Conservation (phyloP, 257 asterid species). For the Mitragyna speciosa region DNA sequence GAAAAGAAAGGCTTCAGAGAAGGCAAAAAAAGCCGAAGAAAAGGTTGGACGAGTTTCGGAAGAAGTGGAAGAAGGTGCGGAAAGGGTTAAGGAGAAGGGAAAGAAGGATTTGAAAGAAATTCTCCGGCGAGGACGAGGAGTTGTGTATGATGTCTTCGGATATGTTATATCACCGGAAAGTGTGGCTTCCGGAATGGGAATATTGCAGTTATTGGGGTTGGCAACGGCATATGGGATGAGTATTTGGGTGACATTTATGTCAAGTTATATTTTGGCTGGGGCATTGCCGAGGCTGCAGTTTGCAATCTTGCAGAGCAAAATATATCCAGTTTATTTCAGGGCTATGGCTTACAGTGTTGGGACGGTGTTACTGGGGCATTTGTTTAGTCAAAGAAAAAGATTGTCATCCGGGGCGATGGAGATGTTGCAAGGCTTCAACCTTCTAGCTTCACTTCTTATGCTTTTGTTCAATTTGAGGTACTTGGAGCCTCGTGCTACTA, state of each 20-base stretch:
- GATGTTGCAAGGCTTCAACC: constrained; percentile 41
- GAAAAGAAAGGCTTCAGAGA: constrained; percentile 20
- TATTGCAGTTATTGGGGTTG: constrained; percentile 52
- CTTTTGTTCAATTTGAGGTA: constrained; percentile 47
- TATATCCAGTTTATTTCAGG: constrained; percentile 71
- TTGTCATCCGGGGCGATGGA: constrained; percentile 9
- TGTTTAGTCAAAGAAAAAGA: constrained; percentile 30
- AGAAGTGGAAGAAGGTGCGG: constrained; percentile 17
- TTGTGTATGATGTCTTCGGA: constrained; percentile 24
- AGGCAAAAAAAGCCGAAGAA: constrained; percentile 23
- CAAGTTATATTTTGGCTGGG: constrained; percentile 62
- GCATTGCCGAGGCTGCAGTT: constrained; percentile 74
- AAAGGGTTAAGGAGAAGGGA: constrained; percentile 31
- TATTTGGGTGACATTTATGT: constrained; percentile 69
- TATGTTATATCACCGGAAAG: constrained; percentile 28
- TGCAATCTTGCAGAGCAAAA: constrained; percentile 66
- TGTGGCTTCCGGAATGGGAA: constrained; percentile 27
- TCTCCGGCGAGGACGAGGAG: constrained; percentile 26
- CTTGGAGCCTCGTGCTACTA: constrained; percentile 72
- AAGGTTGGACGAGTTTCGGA: constrained; percentile 22
- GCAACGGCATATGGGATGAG: constrained; percentile 67
- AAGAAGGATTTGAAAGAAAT: constrained; percentile 40
- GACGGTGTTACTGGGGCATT: constrained; percentile 51
- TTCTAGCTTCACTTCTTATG: constrained; percentile 43
- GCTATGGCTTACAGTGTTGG: constrained; percentile 65